Base-by-base conservation (phyloP, 2,329 filamentous ascomycete species). In the Triangularia setosa region DNA sequence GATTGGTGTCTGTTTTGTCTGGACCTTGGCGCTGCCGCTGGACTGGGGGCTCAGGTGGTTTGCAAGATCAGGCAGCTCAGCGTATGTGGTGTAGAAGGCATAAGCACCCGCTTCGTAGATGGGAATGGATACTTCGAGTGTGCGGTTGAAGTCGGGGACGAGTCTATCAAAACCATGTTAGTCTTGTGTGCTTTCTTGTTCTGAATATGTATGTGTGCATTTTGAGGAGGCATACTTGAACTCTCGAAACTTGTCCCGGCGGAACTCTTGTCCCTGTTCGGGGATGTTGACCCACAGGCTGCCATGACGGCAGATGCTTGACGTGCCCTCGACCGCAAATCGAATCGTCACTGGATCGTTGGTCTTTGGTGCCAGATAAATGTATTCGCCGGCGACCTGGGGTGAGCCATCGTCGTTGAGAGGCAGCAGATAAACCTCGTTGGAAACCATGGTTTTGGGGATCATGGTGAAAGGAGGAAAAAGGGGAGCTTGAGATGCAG, bases 201-300 rank as follows among this genome's bases (percentile, higher is more conserved):
- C 4, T 12, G 30, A n/a, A 33, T 12, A 8, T 33, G 30, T 33
- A 30, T 30, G n/a, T n/a, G n/a, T 30, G 30, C 9, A 2, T 56
- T 21, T 1, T 8, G 18, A 23, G 11, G 28, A 54, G 24, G 35
- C 89, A 76, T 83, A 97, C 94, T 92, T 94, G 84, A 90, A 96
- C 79, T 97, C 90, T 72, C 88, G 87, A 77, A 96, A 99, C 33
- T 84, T 84, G 72, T 90, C 84, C 71, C 95, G 89, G 69, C 87
- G 84, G 74, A 98, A 99, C 53, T 87, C 80, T 58, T 87, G 80
- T 65, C 89, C 93, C 72, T 88, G 83, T 66, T 89, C 85, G 7
- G 95, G 95, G 66, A 98, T 91, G 77, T 99, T 99, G 73, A 97
- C 90, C 94, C 95, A 99, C 68, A 99, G 83, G 74, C 91, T 97